A percentile compares a stretch with the other conserved stretches of the same genome.
Conservation (phyloP, 2,329 filamentous ascomycete species). For the Aspergillaceae sp. region DNA sequence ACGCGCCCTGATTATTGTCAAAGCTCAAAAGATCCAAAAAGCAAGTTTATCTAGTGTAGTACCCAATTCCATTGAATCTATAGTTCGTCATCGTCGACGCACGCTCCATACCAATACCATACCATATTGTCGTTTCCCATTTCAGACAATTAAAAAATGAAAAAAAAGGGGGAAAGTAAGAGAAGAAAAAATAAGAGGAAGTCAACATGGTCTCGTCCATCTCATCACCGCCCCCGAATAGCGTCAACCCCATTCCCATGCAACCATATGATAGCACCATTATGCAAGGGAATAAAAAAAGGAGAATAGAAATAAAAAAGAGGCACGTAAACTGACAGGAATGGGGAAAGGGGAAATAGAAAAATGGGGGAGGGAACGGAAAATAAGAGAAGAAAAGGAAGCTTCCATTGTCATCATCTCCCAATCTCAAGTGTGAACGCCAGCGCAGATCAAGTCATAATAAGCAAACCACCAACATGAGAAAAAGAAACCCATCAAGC, state of each 20-base stretch:
- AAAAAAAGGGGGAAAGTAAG: conserved; percentile 5
- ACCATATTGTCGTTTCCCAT: conserved; percentile 1
- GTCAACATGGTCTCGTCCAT: conserved; percentile 8
- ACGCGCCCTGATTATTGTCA: no score
- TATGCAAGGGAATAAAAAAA: conserved; percentile 14
- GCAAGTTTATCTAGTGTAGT: no score
- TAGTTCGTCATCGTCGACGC: conserved; percentile 1
- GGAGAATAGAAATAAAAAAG: conserved; percentile 5
- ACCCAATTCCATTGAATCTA: conserved; percentile 16
- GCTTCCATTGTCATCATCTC: conserved; percentile 19
- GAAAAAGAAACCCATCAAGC: conserved; percentile 13
- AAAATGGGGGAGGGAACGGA: conserved; percentile 10
- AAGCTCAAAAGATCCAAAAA: no score
- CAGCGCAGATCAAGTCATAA: conserved; percentile 16
- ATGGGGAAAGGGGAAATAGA: conserved; percentile 1
- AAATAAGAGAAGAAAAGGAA: conserved; percentile 10
- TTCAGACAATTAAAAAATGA: conserved; percentile 5
- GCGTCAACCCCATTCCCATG: conserved; percentile 6
- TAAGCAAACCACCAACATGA: conserved; percentile 18
- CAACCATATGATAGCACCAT: conserved; percentile 12
- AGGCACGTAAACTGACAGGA: no score
- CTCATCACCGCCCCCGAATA: conserved; percentile 7
- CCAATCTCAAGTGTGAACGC: conserved; percentile 27
- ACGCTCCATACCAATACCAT: conserved; percentile 2
- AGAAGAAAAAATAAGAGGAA: not conserved